Conservation (phyloP, 345 rosid genomes). For the Lepidium sativum region DNA sequence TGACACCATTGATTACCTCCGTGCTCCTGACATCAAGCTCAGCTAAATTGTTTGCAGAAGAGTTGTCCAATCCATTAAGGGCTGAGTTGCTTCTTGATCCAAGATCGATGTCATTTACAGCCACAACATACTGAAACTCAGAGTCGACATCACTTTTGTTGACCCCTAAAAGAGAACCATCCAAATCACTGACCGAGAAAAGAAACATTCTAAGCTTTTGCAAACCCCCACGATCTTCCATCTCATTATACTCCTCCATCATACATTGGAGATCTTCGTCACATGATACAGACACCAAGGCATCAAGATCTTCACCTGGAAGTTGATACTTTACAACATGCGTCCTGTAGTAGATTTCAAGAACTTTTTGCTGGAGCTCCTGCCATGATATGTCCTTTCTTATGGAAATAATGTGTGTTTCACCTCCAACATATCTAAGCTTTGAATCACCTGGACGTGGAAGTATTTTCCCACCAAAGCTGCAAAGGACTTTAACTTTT, state of each 20-base stretch:
- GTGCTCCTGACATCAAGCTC: conserved; percentile 36
- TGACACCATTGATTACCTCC: conserved; percentile 34
- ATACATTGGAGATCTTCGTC: conserved; percentile 83
- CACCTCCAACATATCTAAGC: conserved; percentile 92
- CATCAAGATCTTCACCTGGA: conserved; percentile 92
- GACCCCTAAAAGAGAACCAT: conserved; percentile 49
- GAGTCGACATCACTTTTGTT: conserved; percentile 47
- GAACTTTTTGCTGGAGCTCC: conserved; percentile 54
- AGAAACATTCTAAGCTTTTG: conserved; percentile 72
- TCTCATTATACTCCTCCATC: conserved; percentile 77
- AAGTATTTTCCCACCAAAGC: conserved; percentile 80
- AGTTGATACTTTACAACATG: conserved; percentile 77
- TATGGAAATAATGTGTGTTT: conserved; percentile 62
- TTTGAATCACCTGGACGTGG: conserved; percentile 87
- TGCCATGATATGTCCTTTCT: conserved; percentile 57
- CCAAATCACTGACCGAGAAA: conserved; percentile 57
- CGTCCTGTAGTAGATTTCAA: conserved; percentile 51
- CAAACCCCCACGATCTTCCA: conserved; percentile 46
- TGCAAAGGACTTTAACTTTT: conserved; percentile 71
- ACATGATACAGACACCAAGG: conserved; percentile 83
- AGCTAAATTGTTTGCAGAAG: conserved; percentile 46
- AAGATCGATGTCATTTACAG: conserved; percentile 70
- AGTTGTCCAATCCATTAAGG: conserved; percentile 38
- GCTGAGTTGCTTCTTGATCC: conserved; percentile 48
- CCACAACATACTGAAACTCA: conserved; percentile 64